phyloP scores from a whole-genome alignment of 225 moss, liverwort and hornwort species.

The Neckera pumila region DNA sequence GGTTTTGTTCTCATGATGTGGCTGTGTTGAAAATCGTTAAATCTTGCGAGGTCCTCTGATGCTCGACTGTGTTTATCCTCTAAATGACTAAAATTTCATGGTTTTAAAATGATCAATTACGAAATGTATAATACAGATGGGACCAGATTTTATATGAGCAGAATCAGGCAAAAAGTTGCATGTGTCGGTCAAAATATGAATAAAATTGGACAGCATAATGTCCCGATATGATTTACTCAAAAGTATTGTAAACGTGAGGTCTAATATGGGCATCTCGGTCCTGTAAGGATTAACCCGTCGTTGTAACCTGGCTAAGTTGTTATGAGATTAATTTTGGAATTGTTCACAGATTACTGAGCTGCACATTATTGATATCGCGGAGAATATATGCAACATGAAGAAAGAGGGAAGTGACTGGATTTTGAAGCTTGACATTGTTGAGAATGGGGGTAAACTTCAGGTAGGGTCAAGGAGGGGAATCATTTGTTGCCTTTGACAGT shows the following conservation, averaged over 20 bases:
- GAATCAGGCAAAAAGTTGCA: not conserved
- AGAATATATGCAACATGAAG: slow-evolving; percentile 88
- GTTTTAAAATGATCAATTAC: not conserved
- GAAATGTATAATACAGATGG: not conserved
- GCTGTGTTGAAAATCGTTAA: not conserved
- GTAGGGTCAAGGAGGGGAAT: slow-evolving; percentile 2
- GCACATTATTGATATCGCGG: slow-evolving; percentile 55
- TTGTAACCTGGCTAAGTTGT: not conserved
- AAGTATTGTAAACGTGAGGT: not conserved
- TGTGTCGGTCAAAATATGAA: not conserved
- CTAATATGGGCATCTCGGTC: not conserved
- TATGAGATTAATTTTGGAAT: not conserved
- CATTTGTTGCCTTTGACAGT: not conserved
- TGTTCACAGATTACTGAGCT: slow-evolving; percentile 62
- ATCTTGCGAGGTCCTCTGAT: not conserved
- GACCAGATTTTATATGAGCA: not conserved
- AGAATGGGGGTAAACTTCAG: slow-evolving; percentile 58
- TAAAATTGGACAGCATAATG: not conserved
- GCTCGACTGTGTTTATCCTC: too few species aligned
- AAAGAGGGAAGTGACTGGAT: slow-evolving; percentile 89
- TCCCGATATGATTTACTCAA: not conserved
- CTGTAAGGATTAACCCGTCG: not conserved
- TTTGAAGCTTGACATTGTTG: slow-evolving; percentile 79
- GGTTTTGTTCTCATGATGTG: not conserved
- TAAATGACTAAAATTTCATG: not conserved